Base-by-base conservation (phyloP, 345 rosid genomes). In the Eutrema japonicum region DNA sequence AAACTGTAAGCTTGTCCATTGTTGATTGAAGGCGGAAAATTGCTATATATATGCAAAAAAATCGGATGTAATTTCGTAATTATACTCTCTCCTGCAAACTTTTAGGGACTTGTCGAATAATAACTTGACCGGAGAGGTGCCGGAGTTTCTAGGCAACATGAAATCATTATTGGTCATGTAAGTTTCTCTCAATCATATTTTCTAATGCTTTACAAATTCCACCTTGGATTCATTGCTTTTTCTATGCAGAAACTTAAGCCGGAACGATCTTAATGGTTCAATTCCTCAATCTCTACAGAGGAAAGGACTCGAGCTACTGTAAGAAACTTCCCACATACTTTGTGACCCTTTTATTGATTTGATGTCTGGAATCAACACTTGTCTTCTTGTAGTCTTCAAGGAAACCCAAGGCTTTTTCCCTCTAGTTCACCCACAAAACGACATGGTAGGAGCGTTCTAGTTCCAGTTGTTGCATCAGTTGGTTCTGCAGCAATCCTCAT, bases 31-130 rank as follows among this genome's bases (percentile, higher is more conserved):
- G 35, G 14, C 4, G 7, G 12, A 3, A 42, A 5, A 0, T 37
- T 48, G 5, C 18, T 57, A 56, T 14, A 57, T 13, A 10, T 47
- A 33, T 14, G 40, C 29, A 4, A 64, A 64, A 2, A 42, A 63
- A 18, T 64, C 29, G 1, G 2, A 26, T 30, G 38, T 11, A 8
- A 3, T 6, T 50, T 42, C 30, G 37, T 36, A 18, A 6, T 56
- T 3, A 8, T 11, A 26, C 36, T 51, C 8, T 68, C 64, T 50
- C 9, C 10, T 53, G 10, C 36, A 56, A 68, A 48, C 22, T 18
- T 18, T 18, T 43, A 90, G 96, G 82, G 93, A 88, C 66, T 76
- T 88, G 13, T 90, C 92, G 0, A 74, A 78, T 59, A 88, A 85
- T 51, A 81, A 27, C 58, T 72, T 90, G 56, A 75, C 66, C 0